Evolutionary conservation across 176 grass and related monocot species (phyloP).

Genomic region (Bolboschoenus planiculmis): DNA sequence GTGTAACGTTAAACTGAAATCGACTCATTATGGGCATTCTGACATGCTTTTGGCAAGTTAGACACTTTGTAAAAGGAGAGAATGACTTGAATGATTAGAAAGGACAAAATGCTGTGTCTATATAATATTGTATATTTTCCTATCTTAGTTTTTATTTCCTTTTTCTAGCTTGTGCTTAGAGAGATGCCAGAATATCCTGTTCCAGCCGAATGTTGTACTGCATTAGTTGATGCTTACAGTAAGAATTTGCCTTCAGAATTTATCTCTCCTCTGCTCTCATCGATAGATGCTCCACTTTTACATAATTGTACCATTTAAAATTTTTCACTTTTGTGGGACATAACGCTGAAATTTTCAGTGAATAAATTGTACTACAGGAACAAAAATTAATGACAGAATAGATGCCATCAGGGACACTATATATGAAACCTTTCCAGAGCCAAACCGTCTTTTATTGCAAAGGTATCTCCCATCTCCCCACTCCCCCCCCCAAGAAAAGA

Average conservation of each 20-base stretch:
- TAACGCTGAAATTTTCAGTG: background rate
- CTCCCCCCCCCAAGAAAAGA: background rate
- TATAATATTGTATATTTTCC: background rate
- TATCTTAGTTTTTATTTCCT: constrained; percentile 25
- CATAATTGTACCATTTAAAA: background rate
- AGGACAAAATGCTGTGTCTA: background rate
- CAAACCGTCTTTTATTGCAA: constrained; percentile 67
- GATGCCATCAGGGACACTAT: constrained; percentile 65
- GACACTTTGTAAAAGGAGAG: background rate
- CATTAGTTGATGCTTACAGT: constrained; percentile 80
- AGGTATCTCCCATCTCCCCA: constrained; percentile 37
- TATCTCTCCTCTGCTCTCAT: background rate
- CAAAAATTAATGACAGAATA: constrained; percentile 53
- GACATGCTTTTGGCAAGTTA: background rate
- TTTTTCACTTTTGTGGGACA: background rate
- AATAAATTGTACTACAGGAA: constrained; percentile 51
- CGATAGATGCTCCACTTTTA: background rate
- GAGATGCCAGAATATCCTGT: constrained; percentile 85
- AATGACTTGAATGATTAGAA: background rate
- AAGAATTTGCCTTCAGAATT: constrained; percentile 32
- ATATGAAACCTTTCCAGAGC: constrained; percentile 93
- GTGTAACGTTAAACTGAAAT: background rate
- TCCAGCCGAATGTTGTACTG: constrained; percentile 80
- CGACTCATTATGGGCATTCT: background rate
- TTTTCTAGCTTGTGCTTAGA: constrained; percentile 73